A percentile compares a stretch with the other conserved stretches of the same genome.
phyloP scores from a whole-genome alignment of 306 rosid species.

The Quercus wislizeni region DNA sequence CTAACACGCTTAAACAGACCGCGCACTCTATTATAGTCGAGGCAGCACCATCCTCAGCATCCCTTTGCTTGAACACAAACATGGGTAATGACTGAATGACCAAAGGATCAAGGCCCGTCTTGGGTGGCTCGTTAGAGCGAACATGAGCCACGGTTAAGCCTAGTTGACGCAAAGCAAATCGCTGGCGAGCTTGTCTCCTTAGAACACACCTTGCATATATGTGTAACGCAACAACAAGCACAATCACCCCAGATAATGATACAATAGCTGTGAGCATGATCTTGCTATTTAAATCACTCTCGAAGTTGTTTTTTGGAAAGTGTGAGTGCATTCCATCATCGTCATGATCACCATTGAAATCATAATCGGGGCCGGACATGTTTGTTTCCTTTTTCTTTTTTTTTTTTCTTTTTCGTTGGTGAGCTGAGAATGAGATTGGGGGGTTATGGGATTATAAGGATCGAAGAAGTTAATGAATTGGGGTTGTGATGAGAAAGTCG shows the following conservation, averaged over 20 bases:
- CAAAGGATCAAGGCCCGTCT: slow-evolving; percentile 39
- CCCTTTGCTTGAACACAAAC: slow-evolving; percentile 23
- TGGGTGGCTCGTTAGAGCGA: slow-evolving; percentile 26
- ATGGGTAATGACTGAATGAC: slow-evolving; percentile 45
- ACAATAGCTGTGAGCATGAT: slow-evolving; percentile 58
- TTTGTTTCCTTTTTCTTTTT: background rate
- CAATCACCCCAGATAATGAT: slow-evolving; percentile 50
- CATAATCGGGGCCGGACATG: background rate
- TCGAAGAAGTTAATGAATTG: background rate
- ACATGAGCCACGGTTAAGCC: slow-evolving; percentile 41
- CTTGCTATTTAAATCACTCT: slow-evolving; percentile 40
- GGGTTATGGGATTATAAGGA: background rate
- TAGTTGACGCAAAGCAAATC: slow-evolving; percentile 37
- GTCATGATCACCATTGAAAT: background rate
- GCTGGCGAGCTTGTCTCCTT: slow-evolving; percentile 63
- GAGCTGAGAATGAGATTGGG: background rate
- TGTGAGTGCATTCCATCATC: accelerated
- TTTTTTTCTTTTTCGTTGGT: background rate
- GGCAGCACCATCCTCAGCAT: background rate
- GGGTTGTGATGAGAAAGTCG: background rate
- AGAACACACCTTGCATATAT: slow-evolving; percentile 65
- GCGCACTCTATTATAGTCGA: slow-evolving; percentile 35
- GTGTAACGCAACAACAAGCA: slow-evolving; percentile 66
- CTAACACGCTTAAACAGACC: slow-evolving; percentile 50
- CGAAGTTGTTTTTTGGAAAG: background rate